These are phyloP conservation scores for Candida berthetii DNA, from an alignment of 805 yeast genomes.

Conservation along the genomic window DNA sequence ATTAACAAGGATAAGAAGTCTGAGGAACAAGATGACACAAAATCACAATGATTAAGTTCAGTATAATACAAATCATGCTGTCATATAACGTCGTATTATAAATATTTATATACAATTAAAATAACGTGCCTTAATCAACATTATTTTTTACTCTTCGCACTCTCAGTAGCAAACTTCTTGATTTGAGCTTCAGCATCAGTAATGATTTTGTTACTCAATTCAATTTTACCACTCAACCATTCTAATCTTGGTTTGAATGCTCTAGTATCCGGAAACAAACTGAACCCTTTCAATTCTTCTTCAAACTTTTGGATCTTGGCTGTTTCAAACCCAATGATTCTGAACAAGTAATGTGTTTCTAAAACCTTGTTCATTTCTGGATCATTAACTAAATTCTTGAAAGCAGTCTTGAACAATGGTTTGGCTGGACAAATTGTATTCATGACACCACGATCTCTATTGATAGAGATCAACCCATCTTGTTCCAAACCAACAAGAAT, in stretches of 20 bases:
- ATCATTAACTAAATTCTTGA: slow-evolving; percentile 56
- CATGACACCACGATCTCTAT: slow-evolving; percentile 74
- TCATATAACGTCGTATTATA: background rate
- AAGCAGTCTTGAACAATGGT: slow-evolving; percentile 81
- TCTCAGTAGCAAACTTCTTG: slow-evolving; percentile 23
- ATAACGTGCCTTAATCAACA: background rate
- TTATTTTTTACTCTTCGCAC: no score
- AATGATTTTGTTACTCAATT: slow-evolving; percentile 47
- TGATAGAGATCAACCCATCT: slow-evolving; percentile 64
- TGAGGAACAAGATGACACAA: slow-evolving; percentile 1
- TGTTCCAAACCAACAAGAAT: slow-evolving; percentile 71
- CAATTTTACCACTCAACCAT: slow-evolving; percentile 65
- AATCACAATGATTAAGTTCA: slow-evolving; percentile 1
- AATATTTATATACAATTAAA: background rate
- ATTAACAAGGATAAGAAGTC: slow-evolving; percentile 1
- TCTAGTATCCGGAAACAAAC: slow-evolving; percentile 42
- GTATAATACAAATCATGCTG: no score
- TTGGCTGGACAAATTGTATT: slow-evolving; percentile 68
- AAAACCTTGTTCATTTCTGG: slow-evolving; percentile 47
- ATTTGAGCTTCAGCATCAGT: slow-evolving; percentile 38
- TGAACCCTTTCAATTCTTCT: slow-evolving; percentile 59
- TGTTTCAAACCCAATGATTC: slow-evolving; percentile 52
- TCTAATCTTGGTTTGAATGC: slow-evolving; percentile 56
- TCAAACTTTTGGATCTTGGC: slow-evolving; percentile 60
- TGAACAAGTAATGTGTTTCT: slow-evolving; percentile 55